These are phyloP conservation scores for Globisporangium alternatum DNA, from an alignment of 352 stramenopile genomes.

Conservation along the genomic window DNA sequence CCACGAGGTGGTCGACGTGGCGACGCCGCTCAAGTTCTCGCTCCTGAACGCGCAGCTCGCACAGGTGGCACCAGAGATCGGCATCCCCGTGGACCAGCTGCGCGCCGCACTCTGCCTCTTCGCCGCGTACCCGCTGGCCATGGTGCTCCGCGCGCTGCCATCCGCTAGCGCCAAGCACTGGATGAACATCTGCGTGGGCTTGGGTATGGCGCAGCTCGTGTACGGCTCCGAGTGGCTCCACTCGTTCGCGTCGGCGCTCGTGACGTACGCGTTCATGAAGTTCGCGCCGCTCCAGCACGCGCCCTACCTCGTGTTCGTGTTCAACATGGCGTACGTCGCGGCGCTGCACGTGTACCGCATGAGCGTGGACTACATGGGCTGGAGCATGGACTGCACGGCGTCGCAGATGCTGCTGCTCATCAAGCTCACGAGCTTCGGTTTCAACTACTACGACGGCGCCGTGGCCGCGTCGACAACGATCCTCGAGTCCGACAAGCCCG, in stretches of 20 bases:
- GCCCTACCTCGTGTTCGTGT: conserved; percentile 88
- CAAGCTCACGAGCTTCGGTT: conserved; percentile 97
- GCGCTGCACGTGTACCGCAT: conserved; percentile 93
- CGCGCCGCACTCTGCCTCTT: conserved; percentile 90
- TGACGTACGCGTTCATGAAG: conserved; percentile 86
- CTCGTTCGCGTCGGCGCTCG: conserved; percentile 88
- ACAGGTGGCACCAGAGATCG: conserved; percentile 27
- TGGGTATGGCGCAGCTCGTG: conserved; percentile 95
- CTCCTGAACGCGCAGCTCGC: conserved; percentile 46
- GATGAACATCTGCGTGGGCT: conserved; percentile 88
- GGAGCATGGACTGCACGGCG: conserved; percentile 82
- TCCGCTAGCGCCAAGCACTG: conserved; percentile 85
- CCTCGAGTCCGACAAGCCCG: conserved; percentile 25
- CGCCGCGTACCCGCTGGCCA: conserved; percentile 89
- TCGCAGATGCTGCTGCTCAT: conserved; percentile 95
- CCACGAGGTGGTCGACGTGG: conserved; percentile 23
- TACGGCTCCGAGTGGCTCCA: conserved; percentile 92
- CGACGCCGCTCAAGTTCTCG: conserved; percentile 52
- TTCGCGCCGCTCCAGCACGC: conserved; percentile 43
- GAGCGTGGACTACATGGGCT: conserved; percentile 95
- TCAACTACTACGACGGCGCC: conserved; percentile 94
- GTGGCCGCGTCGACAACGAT: conserved; percentile 26
- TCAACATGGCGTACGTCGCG: conserved; percentile 92
- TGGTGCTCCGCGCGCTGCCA: conserved; percentile 87
- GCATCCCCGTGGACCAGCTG: conserved; percentile 58